Percentiles rank a stretch among this genome's conserved stretches.
Conservation (phyloP, 345 rosid species). For the Raphanus sativus region DNA sequence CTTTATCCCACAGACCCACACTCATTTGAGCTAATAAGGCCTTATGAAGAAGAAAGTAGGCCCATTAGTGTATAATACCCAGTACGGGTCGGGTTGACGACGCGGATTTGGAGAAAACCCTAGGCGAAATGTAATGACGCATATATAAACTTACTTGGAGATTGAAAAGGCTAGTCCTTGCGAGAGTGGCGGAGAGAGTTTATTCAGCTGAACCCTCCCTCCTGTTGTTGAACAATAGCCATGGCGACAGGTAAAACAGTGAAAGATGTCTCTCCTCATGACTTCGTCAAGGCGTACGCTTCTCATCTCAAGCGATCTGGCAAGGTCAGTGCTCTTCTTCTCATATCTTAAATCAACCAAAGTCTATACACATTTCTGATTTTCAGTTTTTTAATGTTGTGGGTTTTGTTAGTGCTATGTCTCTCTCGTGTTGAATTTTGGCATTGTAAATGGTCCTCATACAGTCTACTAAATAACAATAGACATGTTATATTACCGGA, state of each 20-base stretch:
- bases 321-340: slow-evolving; percentile 45
- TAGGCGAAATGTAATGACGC: neutral
- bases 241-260: slow-evolving; percentile 68
- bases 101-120: slow-evolving; percentile 37
- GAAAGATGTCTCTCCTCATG: slow-evolving; percentile 85
- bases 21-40: neutral
- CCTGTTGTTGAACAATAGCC: neutral
- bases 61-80: neutral
- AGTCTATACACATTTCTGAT: neutral
- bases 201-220: neutral
- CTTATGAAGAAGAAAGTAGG: neutral
- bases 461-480: neutral
- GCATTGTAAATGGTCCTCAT: neutral
- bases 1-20: neutral
- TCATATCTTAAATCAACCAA: neutral
- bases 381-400: neutral
- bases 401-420: neutral
- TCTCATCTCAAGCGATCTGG: slow-evolving; percentile 91
- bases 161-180: slow-evolving; percentile 32
- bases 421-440: no score
- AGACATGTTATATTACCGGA: no score
- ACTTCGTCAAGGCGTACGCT: slow-evolving; percentile 79
- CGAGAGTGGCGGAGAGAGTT: slow-evolving; percentile 8
- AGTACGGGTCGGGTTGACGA: slow-evolving; percentile 6
- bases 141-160: slow-evolving; percentile 16